These are phyloP conservation scores for Excoecaria agallocha DNA, from an alignment of 345 rosid genomes.

Conservation along the genomic window DNA sequence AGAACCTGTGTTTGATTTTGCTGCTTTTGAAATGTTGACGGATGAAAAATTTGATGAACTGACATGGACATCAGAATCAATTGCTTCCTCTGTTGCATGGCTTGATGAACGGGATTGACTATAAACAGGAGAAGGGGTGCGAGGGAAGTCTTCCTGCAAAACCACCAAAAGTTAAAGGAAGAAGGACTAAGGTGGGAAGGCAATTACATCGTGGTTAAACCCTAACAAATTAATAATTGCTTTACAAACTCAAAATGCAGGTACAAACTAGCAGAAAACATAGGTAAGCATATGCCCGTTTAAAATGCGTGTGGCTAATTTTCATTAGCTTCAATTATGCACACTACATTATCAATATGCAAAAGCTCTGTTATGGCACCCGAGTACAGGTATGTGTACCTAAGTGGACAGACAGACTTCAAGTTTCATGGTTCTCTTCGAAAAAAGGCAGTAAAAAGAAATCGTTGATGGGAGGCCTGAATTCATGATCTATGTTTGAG, in stretches of 20 bases:
- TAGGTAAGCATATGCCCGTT: background rate
- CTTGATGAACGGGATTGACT: slow-evolving; percentile 69
- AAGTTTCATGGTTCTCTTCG: background rate
- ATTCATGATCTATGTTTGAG: background rate
- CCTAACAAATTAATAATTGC: background rate
- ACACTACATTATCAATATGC: background rate
- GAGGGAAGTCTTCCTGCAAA: slow-evolving; percentile 64
- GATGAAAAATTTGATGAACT: slow-evolving; percentile 50
- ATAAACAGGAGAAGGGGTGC: slow-evolving; percentile 74
- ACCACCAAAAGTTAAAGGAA: slow-evolving; percentile 17
- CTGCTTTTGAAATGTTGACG: slow-evolving; percentile 41
- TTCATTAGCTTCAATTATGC: background rate
- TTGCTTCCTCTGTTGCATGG: slow-evolving; percentile 51
- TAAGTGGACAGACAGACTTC: background rate
- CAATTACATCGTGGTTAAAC: background rate
- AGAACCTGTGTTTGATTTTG: slow-evolving; percentile 43
- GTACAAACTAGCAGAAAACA: background rate
- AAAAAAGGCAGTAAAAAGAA: background rate
- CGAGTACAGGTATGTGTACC: background rate
- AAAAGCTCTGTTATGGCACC: background rate
- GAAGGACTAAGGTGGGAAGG: background rate
- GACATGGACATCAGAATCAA: slow-evolving; percentile 47
- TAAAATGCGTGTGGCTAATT: background rate
- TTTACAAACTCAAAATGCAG: background rate
- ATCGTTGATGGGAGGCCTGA: background rate